Evolutionary conservation across 2,329 filamentous ascomycete species (phyloP), one percentile per base, ranked within the genome.

Genomic region (Sporothrix inflata): DNA sequence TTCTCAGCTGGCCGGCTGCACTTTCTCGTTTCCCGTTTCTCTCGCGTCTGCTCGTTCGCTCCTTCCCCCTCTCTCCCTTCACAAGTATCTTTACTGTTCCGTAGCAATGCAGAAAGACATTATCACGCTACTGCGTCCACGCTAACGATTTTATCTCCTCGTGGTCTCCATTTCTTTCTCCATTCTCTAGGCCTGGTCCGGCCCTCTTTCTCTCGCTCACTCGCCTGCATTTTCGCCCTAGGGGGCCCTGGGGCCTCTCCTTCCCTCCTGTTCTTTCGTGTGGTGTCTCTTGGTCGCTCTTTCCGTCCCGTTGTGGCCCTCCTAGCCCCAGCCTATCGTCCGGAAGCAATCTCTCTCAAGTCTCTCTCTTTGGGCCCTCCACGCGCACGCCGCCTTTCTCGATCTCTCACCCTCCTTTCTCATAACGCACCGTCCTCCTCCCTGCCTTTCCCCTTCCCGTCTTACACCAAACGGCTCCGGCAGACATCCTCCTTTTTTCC

Each of bases 281-380:
- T 38, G 24, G 45, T 19, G 24, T 63, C n/a, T 8, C n/a, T 34
- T 60, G 14, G 68, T 34, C 68, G 27, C 27, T 45, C 21, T 55
- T 47, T 69, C 34, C 34, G 34, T 57, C 42, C 42, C 60, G 14
- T 51, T 47, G n/a, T 69, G 40, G 65, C 49, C 61, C 47, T 53
- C 27, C 21, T 53, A 71, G 55, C 69, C 45, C 45, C 60, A 66
- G 40, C 40, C 70, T 71, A 49, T 60, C 40, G 38, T 67, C 19
- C 49, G 51, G 70, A 68, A 71, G 70, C 61, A 71, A 71, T 71
- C 70, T 71, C 70, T 61, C 70, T n/a, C n/a, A n/a, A n/a, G n/a
- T n/a, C n/a, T 71, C 42, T 21, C 40, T n/a, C 40, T 21, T 8
- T 61, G 27, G 27, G 14, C 53, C 55, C 57, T 65, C 24, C 27